Evolutionary conservation across 1,284 basidiomycete species (phyloP).

Genomic region (Peniophora sp.): DNA sequence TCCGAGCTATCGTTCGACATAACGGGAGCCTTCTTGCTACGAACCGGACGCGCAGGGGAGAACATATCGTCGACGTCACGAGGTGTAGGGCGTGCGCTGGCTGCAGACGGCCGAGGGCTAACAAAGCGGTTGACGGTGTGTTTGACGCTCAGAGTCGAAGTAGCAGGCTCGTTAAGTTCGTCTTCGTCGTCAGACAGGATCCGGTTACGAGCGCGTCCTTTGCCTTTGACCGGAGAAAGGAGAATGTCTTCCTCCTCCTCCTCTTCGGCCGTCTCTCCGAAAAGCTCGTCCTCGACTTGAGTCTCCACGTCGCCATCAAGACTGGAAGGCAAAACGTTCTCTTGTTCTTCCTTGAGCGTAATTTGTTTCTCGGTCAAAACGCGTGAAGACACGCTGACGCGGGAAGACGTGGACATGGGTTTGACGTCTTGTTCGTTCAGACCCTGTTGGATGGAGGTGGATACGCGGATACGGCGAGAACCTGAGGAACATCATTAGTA

Average conservation of each 20-base stretch:
- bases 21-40: constrained; percentile 2
- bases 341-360: too few species aligned
- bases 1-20: neutral
- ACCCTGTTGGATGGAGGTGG: neutral
- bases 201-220: constrained; percentile 7
- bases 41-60: constrained; percentile 4
- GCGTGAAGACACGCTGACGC: neutral
- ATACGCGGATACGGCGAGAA: neutral
- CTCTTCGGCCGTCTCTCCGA: constrained; percentile 7
- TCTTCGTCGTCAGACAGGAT: constrained; percentile 11
- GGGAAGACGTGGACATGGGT: neutral
- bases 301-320: constrained; percentile 6
- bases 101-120: neutral
- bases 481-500: neutral
- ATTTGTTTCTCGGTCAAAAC: neutral
- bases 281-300: constrained; percentile 3
- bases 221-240: constrained; percentile 6
- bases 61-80: constrained; percentile 5
- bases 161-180: constrained; percentile 2
- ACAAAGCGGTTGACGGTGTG: neutral
- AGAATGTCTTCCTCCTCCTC: constrained; percentile 7
- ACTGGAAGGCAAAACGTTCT: neutral
- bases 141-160: neutral
- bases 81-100: neutral
- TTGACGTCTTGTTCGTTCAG: neutral